phyloP scores from a whole-genome alignment of 768 basidiomycete species.

The Phaeolepiota aurea region DNA sequence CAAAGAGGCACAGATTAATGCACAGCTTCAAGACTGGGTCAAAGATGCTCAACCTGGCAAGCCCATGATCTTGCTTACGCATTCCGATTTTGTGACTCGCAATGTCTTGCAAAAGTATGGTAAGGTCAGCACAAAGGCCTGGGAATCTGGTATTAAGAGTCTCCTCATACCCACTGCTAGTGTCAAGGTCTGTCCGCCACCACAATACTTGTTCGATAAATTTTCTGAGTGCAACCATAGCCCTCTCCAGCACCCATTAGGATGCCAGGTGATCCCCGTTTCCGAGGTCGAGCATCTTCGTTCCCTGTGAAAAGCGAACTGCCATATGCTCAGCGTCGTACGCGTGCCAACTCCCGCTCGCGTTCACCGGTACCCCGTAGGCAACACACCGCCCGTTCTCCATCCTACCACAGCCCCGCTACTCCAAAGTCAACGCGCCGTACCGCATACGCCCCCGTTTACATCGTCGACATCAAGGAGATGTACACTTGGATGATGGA shows the following conservation, averaged over 20 bases:
- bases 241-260: no score
- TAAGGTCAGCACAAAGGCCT: neutral
- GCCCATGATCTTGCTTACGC: neutral
- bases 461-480: neutral
- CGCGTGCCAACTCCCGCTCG: neutral
- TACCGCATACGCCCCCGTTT: neutral
- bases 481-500: neutral
- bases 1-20: neutral
- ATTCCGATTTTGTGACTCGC: neutral
- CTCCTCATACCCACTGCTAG: no score
- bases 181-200: no score
- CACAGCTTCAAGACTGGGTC: neutral
- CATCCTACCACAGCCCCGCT: no score
- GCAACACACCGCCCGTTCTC: neutral
- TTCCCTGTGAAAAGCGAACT: no score
- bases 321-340: neutral
- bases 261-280: neutral
- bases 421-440: no score
- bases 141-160: neutral
- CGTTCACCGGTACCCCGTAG: neutral
- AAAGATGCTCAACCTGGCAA: neutral
- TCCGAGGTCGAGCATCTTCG: neutral
- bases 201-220: no score
- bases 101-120: neutral
- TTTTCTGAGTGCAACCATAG: no score